These are phyloP conservation scores for Fagopyrum esculentum DNA, from an alignment of 148 eudicot species.

Conservation along the genomic window DNA sequence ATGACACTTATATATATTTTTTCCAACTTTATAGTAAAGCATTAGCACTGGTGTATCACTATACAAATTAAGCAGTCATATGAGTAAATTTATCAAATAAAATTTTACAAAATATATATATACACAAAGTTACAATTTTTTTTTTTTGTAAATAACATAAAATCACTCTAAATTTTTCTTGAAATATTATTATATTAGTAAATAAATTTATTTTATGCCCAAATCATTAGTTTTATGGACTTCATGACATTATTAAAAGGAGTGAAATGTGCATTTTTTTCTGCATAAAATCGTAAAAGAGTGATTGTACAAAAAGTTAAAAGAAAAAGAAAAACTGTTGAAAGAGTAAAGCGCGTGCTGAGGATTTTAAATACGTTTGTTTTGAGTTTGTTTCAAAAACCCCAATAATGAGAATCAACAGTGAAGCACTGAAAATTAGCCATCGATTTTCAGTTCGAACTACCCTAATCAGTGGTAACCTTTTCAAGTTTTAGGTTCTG, in stretches of 20 bases:
- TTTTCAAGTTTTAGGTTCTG: not conserved
- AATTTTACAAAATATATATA: not conserved
- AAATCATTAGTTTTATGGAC: not conserved
- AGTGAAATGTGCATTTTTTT: not conserved
- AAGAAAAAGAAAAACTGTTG: not conserved
- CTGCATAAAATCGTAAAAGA: not conserved
- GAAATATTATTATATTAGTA: not conserved
- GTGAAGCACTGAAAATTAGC: not conserved
- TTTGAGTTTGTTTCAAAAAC: not conserved
- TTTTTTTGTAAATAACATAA: not conserved
- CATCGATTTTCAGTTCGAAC: slow-evolving; percentile 1
- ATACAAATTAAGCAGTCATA: not conserved
- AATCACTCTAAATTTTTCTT: not conserved
- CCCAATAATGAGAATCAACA: not conserved
- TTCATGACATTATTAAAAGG: not conserved
- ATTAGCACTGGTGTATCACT: not conserved
- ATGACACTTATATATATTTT: not conserved
- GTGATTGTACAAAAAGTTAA: not conserved
- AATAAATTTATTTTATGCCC: not conserved
- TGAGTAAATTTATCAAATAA: not conserved
- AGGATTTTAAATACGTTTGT: not conserved
- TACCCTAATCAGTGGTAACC: not conserved
- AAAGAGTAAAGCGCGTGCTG: not conserved
- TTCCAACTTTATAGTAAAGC: not conserved
- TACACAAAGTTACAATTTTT: no score